Evolutionary conservation across 768 basidiomycete species (phyloP), one percentile per base, ranked within the genome.

Genomic region (Nidularia sp.): DNA sequence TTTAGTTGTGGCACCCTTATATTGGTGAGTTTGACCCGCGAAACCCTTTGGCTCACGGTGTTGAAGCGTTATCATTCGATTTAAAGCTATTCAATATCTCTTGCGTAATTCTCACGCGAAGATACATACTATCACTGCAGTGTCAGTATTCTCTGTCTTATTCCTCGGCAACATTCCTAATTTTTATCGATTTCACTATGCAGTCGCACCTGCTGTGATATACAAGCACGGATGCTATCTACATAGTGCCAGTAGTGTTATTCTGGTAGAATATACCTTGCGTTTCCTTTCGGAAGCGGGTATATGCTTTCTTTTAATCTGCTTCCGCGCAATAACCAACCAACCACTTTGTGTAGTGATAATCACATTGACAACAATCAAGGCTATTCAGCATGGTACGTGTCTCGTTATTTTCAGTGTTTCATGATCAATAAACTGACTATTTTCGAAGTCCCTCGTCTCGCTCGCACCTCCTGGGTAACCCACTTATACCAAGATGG

Each of bases 401-500:
- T 41, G 12, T 41, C 39, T 18, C 3, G 39, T 18, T 41, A 41
- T 41, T 12, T 41, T 41, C 25, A 29, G 25, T 29, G 25, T 29
- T 29, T 29, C 25, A 29, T 29, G 25, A 29, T 41, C 15, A 10
- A 41, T 41, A 41, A 41, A 10, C 4, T 41, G 15, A 41, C 7
- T 6, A 6, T 12, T 25, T 18, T 29, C 6, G n/a, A 12, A 9
- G 3, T 13, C 33, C 7, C 10, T 6, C 9, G 7, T 33, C 18
- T 48, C 36, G 15, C 13, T 31, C 35, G 25, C 25, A 29, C 25
- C 49, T 52, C 48, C 50, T 49, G 39, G 53, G 44, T 53, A 45
- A 54, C 46, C 52, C 57, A 46, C 31, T 45, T 55, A 2, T 55
- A 35, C 15, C 43, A 39, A 25, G 45, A 50, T 45, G 42, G 39